Conservation (phyloP, 768 basidiomycete genomes). For the Lentinula raphanica region DNA sequence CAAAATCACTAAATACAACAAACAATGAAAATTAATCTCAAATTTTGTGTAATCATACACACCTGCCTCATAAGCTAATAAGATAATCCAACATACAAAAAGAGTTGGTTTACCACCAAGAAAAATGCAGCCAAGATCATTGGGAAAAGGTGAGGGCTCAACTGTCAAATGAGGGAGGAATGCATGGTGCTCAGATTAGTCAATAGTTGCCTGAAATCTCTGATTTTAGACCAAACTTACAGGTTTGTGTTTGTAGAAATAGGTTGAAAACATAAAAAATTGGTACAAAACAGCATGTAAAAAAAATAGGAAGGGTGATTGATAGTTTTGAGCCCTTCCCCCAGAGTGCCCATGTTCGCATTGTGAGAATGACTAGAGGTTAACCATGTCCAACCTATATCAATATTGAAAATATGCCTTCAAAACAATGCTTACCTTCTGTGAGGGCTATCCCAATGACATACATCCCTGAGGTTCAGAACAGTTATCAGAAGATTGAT, state of each 20-base stretch:
- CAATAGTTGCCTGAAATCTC: no score
- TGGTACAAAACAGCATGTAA: conserved; percentile 4
- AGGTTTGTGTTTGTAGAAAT: conserved; percentile 7
- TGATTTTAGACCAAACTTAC: no score
- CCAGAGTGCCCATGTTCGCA: conserved; percentile 14
- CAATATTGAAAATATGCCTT: not conserved
- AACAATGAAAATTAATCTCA: not conserved
- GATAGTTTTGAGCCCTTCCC: conserved; percentile 1
- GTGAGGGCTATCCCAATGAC: conserved; percentile 9
- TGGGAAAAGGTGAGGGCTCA: no score
- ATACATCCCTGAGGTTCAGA: conserved; percentile 6
- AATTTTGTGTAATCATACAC: not conserved
- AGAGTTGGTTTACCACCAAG: not conserved
- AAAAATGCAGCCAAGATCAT: not conserved
- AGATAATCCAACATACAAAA: not conserved
- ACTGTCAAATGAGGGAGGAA: no score
- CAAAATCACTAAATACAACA: not conserved
- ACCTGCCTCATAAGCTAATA: not conserved
- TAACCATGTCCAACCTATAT: no score
- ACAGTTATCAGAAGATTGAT: not conserved
- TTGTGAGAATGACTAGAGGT: conserved; percentile 11
- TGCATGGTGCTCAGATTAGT: no score
- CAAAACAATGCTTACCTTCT: conserved; percentile 7
- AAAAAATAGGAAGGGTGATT: conserved; percentile 7
- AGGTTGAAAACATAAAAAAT: conserved; percentile 1